Conservation (phyloP, 768 basidiomycete genomes). For the Serendipita sp. region DNA sequence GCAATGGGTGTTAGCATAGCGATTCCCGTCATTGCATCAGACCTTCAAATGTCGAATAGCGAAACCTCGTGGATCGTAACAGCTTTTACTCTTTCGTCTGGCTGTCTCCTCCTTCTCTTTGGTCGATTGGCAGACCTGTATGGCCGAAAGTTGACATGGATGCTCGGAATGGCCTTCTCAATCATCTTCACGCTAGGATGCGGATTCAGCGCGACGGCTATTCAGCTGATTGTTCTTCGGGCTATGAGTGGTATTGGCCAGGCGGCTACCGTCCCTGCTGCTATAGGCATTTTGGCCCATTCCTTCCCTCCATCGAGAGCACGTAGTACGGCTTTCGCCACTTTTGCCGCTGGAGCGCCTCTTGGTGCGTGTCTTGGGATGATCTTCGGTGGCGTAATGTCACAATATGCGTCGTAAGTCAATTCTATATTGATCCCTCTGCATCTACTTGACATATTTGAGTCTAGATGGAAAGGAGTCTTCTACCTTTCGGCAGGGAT, state of each 20-base stretch:
- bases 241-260: conserved; percentile 65
- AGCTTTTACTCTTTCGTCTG: neutral
- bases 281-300: conserved; percentile 71
- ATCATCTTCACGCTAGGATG: conserved; percentile 44
- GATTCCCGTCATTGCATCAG: neutral
- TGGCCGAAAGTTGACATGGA: conserved; percentile 54
- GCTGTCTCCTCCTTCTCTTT: conserved; percentile 58
- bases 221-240: conserved; percentile 52
- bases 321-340: conserved; percentile 63
- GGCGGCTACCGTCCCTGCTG: conserved; percentile 58
- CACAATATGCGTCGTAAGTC: conserved; percentile 30
- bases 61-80: conserved; percentile 1
- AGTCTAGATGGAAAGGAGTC: conserved; percentile 45
- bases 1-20: neutral
- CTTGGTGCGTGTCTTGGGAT: conserved; percentile 59
- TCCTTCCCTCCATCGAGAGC: conserved; percentile 52
- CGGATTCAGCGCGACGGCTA: conserved; percentile 41
- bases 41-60: neutral
- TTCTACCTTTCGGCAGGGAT: conserved; percentile 48
- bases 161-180: conserved; percentile 39
- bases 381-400: conserved; percentile 52
- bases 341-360: conserved; percentile 73
- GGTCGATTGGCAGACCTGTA: conserved; percentile 70
- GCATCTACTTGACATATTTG: conserved; percentile 2
- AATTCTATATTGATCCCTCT: neutral